Percentiles rank a stretch among this genome's conserved stretches.
phyloP scores from a whole-genome alignment of 2,329 filamentous ascomycete species.

The Arthrobotrys iridis region DNA sequence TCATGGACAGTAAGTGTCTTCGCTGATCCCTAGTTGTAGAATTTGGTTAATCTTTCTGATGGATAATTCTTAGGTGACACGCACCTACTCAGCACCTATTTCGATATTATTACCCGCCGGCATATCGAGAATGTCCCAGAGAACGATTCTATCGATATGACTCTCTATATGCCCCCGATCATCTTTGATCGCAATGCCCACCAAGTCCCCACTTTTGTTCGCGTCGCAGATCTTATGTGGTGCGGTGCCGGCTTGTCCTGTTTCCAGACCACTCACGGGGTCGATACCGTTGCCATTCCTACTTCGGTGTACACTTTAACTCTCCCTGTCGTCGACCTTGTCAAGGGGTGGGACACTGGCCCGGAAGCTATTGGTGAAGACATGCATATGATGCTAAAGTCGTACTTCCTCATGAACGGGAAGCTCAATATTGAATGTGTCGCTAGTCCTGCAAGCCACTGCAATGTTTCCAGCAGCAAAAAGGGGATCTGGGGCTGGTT shows the following conservation, averaged over 20 bases:
- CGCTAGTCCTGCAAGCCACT: conserved; percentile 76
- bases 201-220: conserved; percentile 73
- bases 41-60: conserved; percentile 56
- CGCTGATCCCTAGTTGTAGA: background rate
- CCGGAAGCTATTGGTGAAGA: conserved; percentile 79
- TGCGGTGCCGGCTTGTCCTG: conserved; percentile 73
- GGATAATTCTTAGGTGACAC: conserved; percentile 70
- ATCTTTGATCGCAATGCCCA: conserved; percentile 80
- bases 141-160: conserved; percentile 70
- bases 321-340: conserved; percentile 73
- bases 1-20: conserved; percentile 73
- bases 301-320: conserved; percentile 79
- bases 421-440: conserved; percentile 73
- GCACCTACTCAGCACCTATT: conserved; percentile 75
- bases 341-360: conserved; percentile 77
- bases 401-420: conserved; percentile 77
- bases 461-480: conserved; percentile 73
- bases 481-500: conserved; percentile 67
- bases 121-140: conserved; percentile 69
- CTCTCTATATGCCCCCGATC: conserved; percentile 75
- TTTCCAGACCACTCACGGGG: conserved; percentile 35
- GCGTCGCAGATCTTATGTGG: conserved; percentile 78
- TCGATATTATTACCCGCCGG: conserved; percentile 68
- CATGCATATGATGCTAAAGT: conserved; percentile 81
- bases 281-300: conserved; percentile 70